Conservation (phyloP, 2,329 filamentous ascomycete species). For the Aspergillus viridinutans region DNA sequence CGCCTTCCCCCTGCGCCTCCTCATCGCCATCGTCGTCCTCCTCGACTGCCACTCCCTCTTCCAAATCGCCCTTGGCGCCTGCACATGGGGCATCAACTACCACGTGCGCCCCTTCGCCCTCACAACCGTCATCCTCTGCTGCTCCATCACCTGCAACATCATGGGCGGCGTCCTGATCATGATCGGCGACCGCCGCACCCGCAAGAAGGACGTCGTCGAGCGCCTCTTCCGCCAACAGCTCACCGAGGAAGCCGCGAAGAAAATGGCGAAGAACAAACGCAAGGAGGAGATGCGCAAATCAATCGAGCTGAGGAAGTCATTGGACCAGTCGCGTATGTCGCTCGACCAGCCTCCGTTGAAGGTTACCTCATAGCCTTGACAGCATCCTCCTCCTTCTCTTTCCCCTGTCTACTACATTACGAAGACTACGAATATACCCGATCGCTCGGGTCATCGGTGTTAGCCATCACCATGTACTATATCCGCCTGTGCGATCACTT, state of each 20-base stretch:
- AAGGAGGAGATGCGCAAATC: slow-evolving; percentile 29
- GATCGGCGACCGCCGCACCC: slow-evolving; percentile 68
- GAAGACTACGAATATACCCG: neutral
- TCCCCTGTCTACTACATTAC: neutral
- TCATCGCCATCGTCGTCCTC: slow-evolving; percentile 73
- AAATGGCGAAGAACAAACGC: slow-evolving; percentile 49
- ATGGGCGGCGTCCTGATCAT: slow-evolving; percentile 71
- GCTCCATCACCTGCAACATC: slow-evolving; percentile 73
- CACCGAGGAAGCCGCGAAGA: slow-evolving; percentile 61
- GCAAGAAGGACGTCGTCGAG: slow-evolving; percentile 82
- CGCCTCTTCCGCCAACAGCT: slow-evolving; percentile 72
- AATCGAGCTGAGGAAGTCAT: slow-evolving; percentile 12
- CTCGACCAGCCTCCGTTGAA: neutral
- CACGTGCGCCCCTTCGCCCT: slow-evolving; percentile 64
- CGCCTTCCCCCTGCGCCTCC: slow-evolving; percentile 69
- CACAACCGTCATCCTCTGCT: slow-evolving; percentile 76
- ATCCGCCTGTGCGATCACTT: neutral
- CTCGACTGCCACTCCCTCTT: slow-evolving; percentile 75
- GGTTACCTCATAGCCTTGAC: neutral
- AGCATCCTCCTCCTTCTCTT: neutral
- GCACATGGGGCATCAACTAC: slow-evolving; percentile 75
- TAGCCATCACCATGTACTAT: neutral
- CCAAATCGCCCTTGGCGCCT: slow-evolving; percentile 73
- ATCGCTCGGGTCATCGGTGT: neutral
- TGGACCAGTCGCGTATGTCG: neutral